Conservation (phyloP, 2,329 filamentous ascomycete genomes). For the Madurella fahalii region DNA sequence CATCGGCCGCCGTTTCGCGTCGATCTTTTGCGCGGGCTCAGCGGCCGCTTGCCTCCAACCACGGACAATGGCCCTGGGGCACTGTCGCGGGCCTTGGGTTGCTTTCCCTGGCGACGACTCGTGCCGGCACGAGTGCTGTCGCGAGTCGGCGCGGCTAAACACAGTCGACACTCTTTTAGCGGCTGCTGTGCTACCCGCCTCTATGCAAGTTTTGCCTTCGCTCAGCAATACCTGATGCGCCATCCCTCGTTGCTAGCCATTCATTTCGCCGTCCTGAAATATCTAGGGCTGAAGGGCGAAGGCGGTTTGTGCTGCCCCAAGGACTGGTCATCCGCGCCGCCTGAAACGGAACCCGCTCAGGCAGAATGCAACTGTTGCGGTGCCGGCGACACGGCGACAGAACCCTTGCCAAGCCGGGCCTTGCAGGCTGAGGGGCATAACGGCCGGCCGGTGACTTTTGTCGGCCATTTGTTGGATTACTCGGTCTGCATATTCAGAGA, state of each 20-base stretch:
- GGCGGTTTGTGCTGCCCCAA: too few relatives aligned
- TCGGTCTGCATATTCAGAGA: too few relatives aligned
- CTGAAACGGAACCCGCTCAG: conserved; percentile 8
- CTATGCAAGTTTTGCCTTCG: too few relatives aligned
- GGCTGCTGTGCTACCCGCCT: not conserved
- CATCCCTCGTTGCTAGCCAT: not conserved
- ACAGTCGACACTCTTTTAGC: not conserved
- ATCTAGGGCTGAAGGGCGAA: not conserved
- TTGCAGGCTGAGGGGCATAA: not conserved
- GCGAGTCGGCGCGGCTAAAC: not conserved
- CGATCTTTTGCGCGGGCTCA: not conserved
- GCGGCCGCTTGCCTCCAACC: not conserved
- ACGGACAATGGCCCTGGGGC: not conserved
- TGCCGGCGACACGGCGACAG: not conserved
- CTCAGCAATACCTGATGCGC: too few relatives aligned
- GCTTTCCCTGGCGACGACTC: not conserved
- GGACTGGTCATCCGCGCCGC: not conserved
- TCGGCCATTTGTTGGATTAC: too few relatives aligned
- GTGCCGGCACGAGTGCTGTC: not conserved
- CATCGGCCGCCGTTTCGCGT: not conserved
- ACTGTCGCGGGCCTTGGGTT: not conserved
- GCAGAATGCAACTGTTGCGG: conserved; percentile 4
- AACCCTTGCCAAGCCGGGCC: not conserved
- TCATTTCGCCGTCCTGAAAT: not conserved
- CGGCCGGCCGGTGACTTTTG: too few relatives aligned